Conservation (phyloP, 306 rosid species). For the Vigna nakashimae region DNA sequence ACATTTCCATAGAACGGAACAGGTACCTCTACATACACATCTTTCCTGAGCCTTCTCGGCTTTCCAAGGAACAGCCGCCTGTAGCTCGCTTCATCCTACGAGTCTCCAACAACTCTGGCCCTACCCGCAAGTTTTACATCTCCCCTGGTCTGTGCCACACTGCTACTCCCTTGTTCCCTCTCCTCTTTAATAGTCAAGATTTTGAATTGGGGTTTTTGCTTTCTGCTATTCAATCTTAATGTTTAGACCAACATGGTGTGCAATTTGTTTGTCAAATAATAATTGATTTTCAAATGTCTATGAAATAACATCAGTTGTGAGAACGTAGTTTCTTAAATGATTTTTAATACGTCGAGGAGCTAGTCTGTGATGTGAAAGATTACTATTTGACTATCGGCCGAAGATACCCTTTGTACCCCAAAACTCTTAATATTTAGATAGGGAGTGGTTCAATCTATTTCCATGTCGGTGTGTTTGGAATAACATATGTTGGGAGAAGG, state of each 20-base stretch:
- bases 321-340: background rate
- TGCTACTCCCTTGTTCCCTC: background rate
- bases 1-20: conserved; percentile 73
- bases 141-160: conserved; percentile 62
- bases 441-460: too few species aligned
- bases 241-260: background rate
- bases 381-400: too few species aligned
- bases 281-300: background rate
- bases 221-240: background rate
- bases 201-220: background rate
- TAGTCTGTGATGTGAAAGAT: too few species aligned
- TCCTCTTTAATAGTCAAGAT: background rate
- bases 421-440: too few species aligned
- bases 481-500: too few species aligned
- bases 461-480: too few species aligned
- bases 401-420: too few species aligned
- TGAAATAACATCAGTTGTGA: background rate
- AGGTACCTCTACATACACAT: conserved; percentile 72
- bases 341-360: too few species aligned
- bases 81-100: conserved; percentile 80
- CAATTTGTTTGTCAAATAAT: background rate
- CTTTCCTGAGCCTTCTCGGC: conserved; percentile 75
- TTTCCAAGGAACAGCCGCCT: conserved; percentile 84
- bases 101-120: conserved; percentile 54
- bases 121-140: conserved; percentile 62